Conservation (phyloP, 352 stramenopile species). For the Phytophthora quininea region DNA sequence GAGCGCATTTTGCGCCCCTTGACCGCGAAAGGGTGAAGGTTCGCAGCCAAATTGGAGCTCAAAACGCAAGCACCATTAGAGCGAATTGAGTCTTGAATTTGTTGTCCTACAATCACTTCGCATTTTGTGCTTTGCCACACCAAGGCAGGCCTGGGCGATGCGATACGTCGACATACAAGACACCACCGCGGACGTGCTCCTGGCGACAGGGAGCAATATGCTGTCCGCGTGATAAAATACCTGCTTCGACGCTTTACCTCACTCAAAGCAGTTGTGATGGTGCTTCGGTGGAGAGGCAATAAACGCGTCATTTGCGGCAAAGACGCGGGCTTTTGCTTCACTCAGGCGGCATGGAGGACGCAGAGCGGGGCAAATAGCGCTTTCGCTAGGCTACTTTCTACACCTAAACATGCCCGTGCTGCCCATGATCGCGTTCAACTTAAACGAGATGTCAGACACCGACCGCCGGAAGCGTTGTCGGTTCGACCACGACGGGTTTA, state of each 20-base stretch:
- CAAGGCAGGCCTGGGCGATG: background rate
- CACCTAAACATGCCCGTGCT: conserved; percentile 3
- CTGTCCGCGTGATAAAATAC: background rate
- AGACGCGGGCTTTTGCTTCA: conserved; percentile 3
- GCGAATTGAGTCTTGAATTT: background rate
- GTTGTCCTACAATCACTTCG: background rate
- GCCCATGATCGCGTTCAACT: conserved; percentile 4
- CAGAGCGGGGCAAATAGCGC: background rate
- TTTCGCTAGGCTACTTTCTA: conserved; percentile 1
- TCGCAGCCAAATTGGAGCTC: background rate
- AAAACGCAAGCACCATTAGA: background rate
- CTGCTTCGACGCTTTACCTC: conserved; percentile 3
- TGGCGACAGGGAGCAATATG: background rate
- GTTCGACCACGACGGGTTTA: conserved; percentile 7
- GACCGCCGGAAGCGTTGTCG: conserved; percentile 7
- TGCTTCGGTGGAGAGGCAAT: conserved; percentile 6
- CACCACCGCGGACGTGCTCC: background rate
- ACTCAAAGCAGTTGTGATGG: background rate
- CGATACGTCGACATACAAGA: conserved; percentile 1
- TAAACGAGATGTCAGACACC: conserved; percentile 4
- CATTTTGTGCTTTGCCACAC: background rate
- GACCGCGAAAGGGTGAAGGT: background rate
- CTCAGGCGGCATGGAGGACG: background rate
- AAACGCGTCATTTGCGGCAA: background rate
- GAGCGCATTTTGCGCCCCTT: too few species aligned